Conservation (phyloP, 208 protist species). For the Leishmania braziliensis region DNA sequence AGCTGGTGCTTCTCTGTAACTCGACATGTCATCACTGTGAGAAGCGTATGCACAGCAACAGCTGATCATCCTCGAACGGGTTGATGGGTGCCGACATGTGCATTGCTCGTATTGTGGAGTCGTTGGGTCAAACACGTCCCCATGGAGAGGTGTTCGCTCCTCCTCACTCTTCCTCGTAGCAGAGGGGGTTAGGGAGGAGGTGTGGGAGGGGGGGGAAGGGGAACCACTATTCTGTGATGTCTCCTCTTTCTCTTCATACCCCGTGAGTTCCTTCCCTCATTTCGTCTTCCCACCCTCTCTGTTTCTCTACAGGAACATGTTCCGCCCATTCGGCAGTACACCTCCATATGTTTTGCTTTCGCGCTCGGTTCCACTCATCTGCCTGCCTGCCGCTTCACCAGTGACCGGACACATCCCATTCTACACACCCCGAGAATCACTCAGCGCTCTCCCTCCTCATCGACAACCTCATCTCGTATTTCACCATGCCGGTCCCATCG, state of each 20-base stretch:
- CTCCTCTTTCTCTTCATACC: neutral
- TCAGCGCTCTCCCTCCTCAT: neutral
- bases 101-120: neutral
- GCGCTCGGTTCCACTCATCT: neutral
- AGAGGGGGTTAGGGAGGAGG: neutral
- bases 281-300: neutral
- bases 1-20: neutral
- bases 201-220: neutral
- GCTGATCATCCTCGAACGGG: neutral
- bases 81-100: neutral
- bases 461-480: neutral
- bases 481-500: slow-evolving; percentile 41
- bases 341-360: neutral
- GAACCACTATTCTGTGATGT: slow-evolving; percentile 13
- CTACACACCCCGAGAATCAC: neutral
- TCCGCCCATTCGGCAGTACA: neutral
- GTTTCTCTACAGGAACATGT: neutral
- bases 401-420: neutral
- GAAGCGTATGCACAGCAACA: neutral
- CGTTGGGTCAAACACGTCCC: neutral
- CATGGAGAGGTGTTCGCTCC: neutral
- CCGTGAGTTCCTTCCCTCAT: neutral
- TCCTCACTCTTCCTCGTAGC: neutral
- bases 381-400: neutral
- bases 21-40: neutral